Conservation (phyloP, 148 eudicot genomes). For the Cornus kousa region DNA sequence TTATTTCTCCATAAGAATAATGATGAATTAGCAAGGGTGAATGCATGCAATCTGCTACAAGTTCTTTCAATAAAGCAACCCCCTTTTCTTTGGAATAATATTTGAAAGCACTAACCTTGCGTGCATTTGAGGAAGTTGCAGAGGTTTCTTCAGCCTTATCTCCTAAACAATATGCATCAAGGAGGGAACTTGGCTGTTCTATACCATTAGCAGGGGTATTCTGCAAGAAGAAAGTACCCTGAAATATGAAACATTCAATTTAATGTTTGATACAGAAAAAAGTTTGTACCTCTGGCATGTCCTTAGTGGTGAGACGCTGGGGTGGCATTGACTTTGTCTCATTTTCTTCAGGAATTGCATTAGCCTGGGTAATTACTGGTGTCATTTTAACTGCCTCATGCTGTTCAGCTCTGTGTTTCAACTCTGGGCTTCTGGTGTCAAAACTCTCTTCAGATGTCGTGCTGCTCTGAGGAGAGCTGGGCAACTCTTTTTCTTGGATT, state of each 20-base stretch:
- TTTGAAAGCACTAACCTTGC: slow-evolving; percentile 25
- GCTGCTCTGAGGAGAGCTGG: slow-evolving; percentile 24
- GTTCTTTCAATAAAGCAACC: slow-evolving; percentile 10
- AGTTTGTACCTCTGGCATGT: slow-evolving; percentile 42
- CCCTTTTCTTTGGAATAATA: slow-evolving; percentile 16
- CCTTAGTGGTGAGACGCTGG: slow-evolving; percentile 29
- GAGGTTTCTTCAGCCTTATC: slow-evolving; percentile 29
- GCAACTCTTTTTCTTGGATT: slow-evolving; percentile 29
- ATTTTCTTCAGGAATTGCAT: slow-evolving; percentile 29
- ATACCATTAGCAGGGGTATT: slow-evolving; percentile 25
- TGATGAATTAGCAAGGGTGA: slow-evolving; percentile 6
- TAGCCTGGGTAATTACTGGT: slow-evolving; percentile 23
- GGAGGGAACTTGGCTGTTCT: slow-evolving; percentile 55
- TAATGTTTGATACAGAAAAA: not conserved
- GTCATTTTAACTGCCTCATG: slow-evolving; percentile 35
- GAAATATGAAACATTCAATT: slow-evolving; percentile 11
- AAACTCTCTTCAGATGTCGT: slow-evolving; percentile 33
- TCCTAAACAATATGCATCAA: slow-evolving; percentile 62
- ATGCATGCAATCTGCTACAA: slow-evolving; percentile 7
- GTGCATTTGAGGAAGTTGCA: slow-evolving; percentile 32
- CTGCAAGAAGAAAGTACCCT: slow-evolving; percentile 33
- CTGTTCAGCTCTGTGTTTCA: slow-evolving; percentile 29
- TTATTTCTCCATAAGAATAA: not conserved
- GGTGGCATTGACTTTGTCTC: slow-evolving; percentile 21
- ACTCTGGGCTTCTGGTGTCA: slow-evolving; percentile 29